Evolutionary conservation across 345 rosid genomes (phyloP).

Genomic region (Boechera retrofracta): DNA sequence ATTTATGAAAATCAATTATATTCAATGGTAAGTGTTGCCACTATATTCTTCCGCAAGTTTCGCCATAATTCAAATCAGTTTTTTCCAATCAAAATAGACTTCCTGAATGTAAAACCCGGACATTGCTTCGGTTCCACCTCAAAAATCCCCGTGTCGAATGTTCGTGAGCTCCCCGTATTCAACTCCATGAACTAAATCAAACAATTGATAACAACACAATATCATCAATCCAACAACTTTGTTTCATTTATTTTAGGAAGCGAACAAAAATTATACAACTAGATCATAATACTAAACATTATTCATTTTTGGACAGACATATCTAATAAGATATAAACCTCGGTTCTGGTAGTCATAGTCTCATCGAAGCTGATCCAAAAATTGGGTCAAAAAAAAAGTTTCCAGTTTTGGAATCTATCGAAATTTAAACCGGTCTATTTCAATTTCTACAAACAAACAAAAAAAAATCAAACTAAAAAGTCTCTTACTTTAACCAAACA

Average conservation of each 20-base stretch:
- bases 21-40: slow-evolving; percentile 77
- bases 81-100: slow-evolving; percentile 94
- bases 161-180: slow-evolving; percentile 98
- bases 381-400: slow-evolving; percentile 26
- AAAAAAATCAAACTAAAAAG: slow-evolving; percentile 26
- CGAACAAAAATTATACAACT: neutral
- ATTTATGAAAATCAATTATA: too few relatives aligned
- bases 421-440: slow-evolving; percentile 27
- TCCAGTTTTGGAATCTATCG: slow-evolving; percentile 39
- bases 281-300: neutral
- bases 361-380: slow-evolving; percentile 8
- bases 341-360: neutral
- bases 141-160: slow-evolving; percentile 86
- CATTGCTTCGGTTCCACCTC: slow-evolving; percentile 95
- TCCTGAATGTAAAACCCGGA: slow-evolving; percentile 93
- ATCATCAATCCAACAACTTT: neutral
- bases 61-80: slow-evolving; percentile 92
- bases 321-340: slow-evolving; percentile 10
- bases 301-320: slow-evolving; percentile 33
- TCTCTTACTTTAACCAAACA: neutral
- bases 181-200: slow-evolving; percentile 70
- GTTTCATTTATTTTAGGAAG: neutral
- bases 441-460: slow-evolving; percentile 33
- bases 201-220: neutral
- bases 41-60: slow-evolving; percentile 69